Percentiles rank a stretch among this genome's conserved stretches.
Evolutionary conservation across 2,329 filamentous ascomycete genomes (phyloP).

Genomic region (Chlorencoelia australis): DNA sequence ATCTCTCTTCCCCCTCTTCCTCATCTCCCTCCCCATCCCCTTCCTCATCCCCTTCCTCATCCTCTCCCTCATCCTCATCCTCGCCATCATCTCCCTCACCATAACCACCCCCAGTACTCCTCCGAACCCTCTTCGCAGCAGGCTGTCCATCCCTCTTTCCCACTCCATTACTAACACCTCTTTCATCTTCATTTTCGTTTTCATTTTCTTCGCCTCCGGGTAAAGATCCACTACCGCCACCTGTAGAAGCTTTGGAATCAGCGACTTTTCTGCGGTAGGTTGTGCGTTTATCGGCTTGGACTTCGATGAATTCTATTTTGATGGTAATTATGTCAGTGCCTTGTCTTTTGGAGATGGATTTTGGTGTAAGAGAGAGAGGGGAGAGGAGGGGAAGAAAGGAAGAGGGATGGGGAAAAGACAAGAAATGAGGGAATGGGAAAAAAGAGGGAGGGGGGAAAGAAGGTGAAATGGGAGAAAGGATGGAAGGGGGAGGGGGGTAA

Average conservation of each 20-base stretch:
- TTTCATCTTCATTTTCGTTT: slow-evolving; percentile 35
- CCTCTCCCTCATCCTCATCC: slow-evolving; percentile 30
- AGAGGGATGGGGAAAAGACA: no score
- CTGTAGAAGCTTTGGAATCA: slow-evolving; percentile 42
- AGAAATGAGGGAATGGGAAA: no score
- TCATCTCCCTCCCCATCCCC: slow-evolving; percentile 43
- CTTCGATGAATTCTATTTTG: slow-evolving; percentile 54
- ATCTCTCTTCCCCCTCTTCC: slow-evolving; percentile 44
- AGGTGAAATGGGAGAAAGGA: no score
- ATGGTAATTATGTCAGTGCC: no score
- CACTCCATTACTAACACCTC: slow-evolving; percentile 30
- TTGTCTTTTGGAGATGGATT: no score
- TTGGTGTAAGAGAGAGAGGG: no score
- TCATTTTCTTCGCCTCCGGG: slow-evolving; percentile 26
- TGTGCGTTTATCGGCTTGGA: slow-evolving; percentile 65
- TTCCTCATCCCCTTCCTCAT: slow-evolving; percentile 36
- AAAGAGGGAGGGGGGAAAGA: no score
- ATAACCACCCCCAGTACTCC: slow-evolving; percentile 33
- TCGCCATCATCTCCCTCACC: slow-evolving; percentile 31
- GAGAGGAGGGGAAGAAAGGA: no score
- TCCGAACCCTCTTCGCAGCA: slow-evolving; percentile 6
- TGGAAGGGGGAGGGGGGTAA: no score
- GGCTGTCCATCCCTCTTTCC: slow-evolving; percentile 15
- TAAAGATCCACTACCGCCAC: slow-evolving; percentile 11
- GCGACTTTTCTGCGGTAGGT: slow-evolving; percentile 61